Percentiles rank a stretch among this genome's conserved stretches.
phyloP scores from a whole-genome alignment of 2,329 filamentous ascomycete genomes.

The Aureobasidium melanogenum region DNA sequence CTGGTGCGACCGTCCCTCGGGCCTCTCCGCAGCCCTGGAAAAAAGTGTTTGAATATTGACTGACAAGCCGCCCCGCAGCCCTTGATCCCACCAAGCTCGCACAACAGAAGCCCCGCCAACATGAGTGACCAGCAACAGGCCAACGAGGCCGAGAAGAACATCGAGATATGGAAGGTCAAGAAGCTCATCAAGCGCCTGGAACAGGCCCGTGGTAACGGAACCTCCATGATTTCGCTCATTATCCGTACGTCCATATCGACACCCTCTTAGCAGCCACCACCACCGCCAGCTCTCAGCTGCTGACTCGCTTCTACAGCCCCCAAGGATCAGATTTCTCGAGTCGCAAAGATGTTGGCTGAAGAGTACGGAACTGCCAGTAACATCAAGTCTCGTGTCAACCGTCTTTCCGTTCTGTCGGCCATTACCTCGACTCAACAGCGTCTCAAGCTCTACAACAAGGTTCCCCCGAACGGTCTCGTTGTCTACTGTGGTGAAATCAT shows the following conservation, averaged over 20 bases:
- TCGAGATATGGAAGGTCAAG: constrained; percentile 95
- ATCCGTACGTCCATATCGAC: constrained; percentile 60
- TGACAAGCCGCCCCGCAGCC: constrained; percentile 7
- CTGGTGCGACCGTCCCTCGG: not conserved
- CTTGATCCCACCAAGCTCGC: constrained; percentile 8
- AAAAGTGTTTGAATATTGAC: constrained; percentile 1
- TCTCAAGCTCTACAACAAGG: constrained; percentile 98
- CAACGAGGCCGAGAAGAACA: constrained; percentile 97
- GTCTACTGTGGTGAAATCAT: constrained; percentile 99
- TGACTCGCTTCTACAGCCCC: constrained; percentile 53
- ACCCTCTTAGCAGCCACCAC: constrained; percentile 5
- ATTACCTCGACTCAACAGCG: constrained; percentile 99
- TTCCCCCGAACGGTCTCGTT: constrained; percentile 92
- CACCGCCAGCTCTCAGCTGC: constrained; percentile 13
- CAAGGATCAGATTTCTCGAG: constrained; percentile 94
- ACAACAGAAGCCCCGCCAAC: constrained; percentile 35
- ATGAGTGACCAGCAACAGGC: constrained; percentile 81
- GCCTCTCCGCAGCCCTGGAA: not conserved
- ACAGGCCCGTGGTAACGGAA: constrained; percentile 94
- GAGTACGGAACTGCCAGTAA: constrained; percentile 79
- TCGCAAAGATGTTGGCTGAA: constrained; percentile 99
- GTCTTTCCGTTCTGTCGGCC: constrained; percentile 92
- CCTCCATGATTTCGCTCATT: constrained; percentile 98
- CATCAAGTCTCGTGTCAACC: constrained; percentile 99
- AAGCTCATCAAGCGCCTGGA: constrained; percentile 99